Evolutionary conservation across 177 flowering plant species (phyloP), one percentile per base, ranked within the genome.

Genomic region (Vitis hybrid): DNA sequence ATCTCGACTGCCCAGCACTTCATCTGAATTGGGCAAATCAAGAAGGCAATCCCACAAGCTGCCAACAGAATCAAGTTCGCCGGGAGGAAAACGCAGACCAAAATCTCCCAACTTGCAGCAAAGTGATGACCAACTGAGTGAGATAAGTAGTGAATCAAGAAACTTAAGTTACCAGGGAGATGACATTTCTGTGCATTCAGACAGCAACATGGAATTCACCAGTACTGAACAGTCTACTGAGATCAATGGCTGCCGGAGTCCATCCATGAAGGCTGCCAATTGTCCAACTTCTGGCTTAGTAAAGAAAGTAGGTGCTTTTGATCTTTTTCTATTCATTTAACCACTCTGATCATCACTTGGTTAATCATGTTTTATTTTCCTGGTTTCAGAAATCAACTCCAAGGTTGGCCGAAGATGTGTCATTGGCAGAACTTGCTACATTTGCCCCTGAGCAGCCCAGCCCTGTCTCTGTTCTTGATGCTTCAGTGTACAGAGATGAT

Each of bases 391-490:
- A 75, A 64, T 62, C 77, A 63, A 35, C 40, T 65, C 60, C 72
- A 60, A 76, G 76, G 68, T 52, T 80, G 54, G 67, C 62, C 32
- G 82, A 82, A 19, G 78, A 79, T 70, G 82, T 65, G 3, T 56
- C 73, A n/a, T 18, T 60, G 49, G 74, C 79, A 15, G 83, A 84
- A 75, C 76, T 78, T 71, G 83, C 78, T 67, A 50, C 72, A 14
- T 70, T 60, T 64, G 76, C 81, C 6, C 75, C 81, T 52, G 90
- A 85, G 57, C 85, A 88, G 65, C 85, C 88, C 8, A 89, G 93
- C 76, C 93, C 93, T 24, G 85, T 87, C 24, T 89, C 93, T 56
- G 93, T 89, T 56, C 89, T 89, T 46, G 87, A 87, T 52, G 32
- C 56, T 19, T 78, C 79, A 52, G 68, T 66, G 1, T 79, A 80